Evolutionary conservation across 345 rosid species (phyloP).

Genomic region (Clausena lansium): DNA sequence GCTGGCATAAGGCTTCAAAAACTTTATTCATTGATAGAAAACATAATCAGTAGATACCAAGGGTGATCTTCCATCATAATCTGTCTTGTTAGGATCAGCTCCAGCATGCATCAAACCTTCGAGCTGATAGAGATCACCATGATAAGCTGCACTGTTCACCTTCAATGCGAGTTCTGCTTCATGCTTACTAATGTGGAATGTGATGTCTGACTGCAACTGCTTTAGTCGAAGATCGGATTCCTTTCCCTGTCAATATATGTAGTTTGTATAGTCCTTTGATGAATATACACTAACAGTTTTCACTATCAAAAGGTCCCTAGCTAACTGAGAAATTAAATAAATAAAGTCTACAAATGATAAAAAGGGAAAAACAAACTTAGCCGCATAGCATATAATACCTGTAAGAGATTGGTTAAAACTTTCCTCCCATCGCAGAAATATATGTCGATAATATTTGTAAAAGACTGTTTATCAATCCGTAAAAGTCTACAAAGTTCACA

Average conservation of each 20-base stretch:
- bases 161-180: conserved; percentile 93
- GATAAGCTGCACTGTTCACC: conserved; percentile 77
- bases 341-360: too few relatives aligned
- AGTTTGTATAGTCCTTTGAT: conserved; percentile 3
- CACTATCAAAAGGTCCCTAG: background rate
- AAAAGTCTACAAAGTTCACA: conserved; percentile 72
- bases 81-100: conserved; percentile 87
- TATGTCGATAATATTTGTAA: conserved; percentile 78
- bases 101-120: conserved; percentile 75
- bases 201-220: conserved; percentile 75
- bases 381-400: conserved; percentile 43
- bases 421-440: conserved; percentile 87
- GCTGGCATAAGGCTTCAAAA: too few relatives aligned
- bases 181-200: conserved; percentile 88
- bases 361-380: background rate
- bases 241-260: conserved; percentile 53
- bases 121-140: conserved; percentile 81
- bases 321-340: too few relatives aligned
- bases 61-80: conserved; percentile 92
- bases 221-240: conserved; percentile 64
- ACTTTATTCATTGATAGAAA: too few relatives aligned
- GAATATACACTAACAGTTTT: background rate
- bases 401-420: conserved; percentile 73
- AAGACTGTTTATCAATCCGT: conserved; percentile 85
- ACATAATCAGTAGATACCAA: conserved; percentile 45